Evolutionary conservation across 306 rosid species (phyloP).

Genomic region (Morella rubra): DNA sequence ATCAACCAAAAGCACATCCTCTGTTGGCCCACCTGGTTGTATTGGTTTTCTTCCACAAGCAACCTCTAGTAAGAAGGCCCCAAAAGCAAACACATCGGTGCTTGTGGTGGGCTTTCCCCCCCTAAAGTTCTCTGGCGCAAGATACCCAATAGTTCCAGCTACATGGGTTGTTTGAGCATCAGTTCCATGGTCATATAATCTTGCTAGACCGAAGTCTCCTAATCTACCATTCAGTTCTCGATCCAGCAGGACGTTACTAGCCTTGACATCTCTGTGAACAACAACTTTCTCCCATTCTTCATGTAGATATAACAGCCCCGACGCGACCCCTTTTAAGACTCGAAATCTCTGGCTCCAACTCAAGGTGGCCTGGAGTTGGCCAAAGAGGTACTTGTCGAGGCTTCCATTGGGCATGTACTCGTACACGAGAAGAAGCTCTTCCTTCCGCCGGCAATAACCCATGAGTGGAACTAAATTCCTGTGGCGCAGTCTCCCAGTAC

Average conservation of each 20-base stretch:
- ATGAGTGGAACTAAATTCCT: constrained; percentile 33
- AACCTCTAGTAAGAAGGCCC: constrained; percentile 37
- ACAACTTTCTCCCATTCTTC: constrained; percentile 39
- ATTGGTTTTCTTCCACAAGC: constrained; percentile 43
- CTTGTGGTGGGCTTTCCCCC: constrained; percentile 32
- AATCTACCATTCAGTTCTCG: constrained; percentile 27
- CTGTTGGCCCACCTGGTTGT: neutral
- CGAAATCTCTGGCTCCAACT: constrained; percentile 34
- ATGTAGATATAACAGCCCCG: constrained; percentile 35
- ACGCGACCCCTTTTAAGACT: constrained; percentile 37
- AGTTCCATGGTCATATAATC: constrained; percentile 36
- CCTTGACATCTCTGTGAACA: constrained; percentile 43
- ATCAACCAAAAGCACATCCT: constrained; percentile 54
- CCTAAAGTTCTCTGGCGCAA: constrained; percentile 35
- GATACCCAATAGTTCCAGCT: constrained; percentile 40
- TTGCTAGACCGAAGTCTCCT: constrained; percentile 43
- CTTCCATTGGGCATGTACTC: constrained; percentile 41
- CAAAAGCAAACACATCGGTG: constrained; percentile 37
- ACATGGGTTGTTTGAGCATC: constrained; percentile 33
- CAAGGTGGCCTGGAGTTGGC: constrained; percentile 12
- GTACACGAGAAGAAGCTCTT: constrained; percentile 31
- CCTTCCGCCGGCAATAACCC: constrained; percentile 39
- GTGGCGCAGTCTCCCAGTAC: constrained; percentile 34
- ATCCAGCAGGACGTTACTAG: constrained; percentile 37
- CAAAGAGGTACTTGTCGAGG: constrained; percentile 35